These are phyloP conservation scores for Plasmodium vivax DNA, from an alignment of 169 alveolate genomes.

Conservation along the genomic window DNA sequence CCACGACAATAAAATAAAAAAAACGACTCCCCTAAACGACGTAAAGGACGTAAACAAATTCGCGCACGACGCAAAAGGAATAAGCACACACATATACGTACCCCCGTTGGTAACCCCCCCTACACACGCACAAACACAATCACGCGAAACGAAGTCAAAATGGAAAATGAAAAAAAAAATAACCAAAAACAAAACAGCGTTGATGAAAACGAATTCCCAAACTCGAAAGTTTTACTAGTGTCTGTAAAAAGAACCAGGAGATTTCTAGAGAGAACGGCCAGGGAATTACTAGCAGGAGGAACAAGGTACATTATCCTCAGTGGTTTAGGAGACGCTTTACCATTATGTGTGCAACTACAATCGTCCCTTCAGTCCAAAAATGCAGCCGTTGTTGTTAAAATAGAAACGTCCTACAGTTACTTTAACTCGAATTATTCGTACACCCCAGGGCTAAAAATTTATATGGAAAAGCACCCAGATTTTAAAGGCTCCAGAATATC, in stretches of 20 bases:
- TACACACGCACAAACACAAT: neutral
- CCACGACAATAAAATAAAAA: neutral
- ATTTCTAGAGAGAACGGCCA: conserved; percentile 86
- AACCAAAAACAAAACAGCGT: conserved; percentile 55
- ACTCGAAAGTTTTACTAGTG: conserved; percentile 83
- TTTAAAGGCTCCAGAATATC: conserved; percentile 88
- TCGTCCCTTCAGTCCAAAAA: conserved; percentile 79
- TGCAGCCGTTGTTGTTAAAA: conserved; percentile 80
- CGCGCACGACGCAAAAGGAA: neutral
- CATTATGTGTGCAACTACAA: conserved; percentile 84
- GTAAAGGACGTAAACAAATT: neutral
- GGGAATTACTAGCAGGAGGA: conserved; percentile 88
- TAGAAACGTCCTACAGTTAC: conserved; percentile 79
- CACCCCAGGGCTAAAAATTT: conserved; percentile 86
- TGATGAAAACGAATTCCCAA: conserved; percentile 81
- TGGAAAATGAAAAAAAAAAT: conserved; percentile 64
- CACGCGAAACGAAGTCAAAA: neutral
- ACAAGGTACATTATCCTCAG: conserved; percentile 85
- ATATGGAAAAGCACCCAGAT: conserved; percentile 86
- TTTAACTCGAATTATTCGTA: conserved; percentile 75
- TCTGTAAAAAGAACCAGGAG: conserved; percentile 84
- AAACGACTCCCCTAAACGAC: neutral
- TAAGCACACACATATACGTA: neutral
- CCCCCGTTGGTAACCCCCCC: neutral
- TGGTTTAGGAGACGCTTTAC: conserved; percentile 89